Evolutionary conservation across 768 basidiomycete genomes (phyloP).

Genomic region (Postia placenta): DNA sequence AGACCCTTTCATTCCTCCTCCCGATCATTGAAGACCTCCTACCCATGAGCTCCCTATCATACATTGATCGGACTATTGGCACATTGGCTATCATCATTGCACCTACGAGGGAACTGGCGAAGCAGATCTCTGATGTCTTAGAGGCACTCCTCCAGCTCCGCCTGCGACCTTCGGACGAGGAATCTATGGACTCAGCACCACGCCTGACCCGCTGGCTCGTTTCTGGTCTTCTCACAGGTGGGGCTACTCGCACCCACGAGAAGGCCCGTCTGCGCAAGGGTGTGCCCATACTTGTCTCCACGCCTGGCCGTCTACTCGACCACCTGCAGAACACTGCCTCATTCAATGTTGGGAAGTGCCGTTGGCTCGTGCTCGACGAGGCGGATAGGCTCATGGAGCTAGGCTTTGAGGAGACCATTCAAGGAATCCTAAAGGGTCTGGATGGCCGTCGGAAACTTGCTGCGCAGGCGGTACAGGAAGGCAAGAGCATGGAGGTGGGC

Average conservation of each 20-base stretch:
- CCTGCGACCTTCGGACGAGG: constrained; percentile 52
- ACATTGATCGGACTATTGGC: constrained; percentile 91
- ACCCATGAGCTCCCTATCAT: constrained; percentile 82
- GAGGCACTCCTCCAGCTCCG: constrained; percentile 75
- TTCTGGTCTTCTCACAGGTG: constrained; percentile 88
- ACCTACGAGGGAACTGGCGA: constrained; percentile 92
- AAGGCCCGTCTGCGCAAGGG: constrained; percentile 95
- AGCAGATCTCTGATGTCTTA: constrained; percentile 95
- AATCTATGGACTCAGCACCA: constrained; percentile 32
- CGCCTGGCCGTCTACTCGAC: constrained; percentile 91
- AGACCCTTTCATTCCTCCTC: constrained; percentile 88
- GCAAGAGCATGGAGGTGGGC: constrained; percentile 66
- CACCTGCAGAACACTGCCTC: constrained; percentile 94
- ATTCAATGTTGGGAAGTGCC: constrained; percentile 88
- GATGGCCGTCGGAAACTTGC: constrained; percentile 81
- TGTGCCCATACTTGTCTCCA: constrained; percentile 90
- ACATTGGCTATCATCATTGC: constrained; percentile 93
- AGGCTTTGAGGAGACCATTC: constrained; percentile 94
- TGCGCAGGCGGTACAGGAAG: constrained; percentile 56
- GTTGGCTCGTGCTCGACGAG: constrained; percentile 96
- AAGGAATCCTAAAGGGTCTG: constrained; percentile 79
- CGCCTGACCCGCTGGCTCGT: constrained; percentile 87
- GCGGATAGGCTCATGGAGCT: constrained; percentile 97
- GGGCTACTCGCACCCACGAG: constrained; percentile 91
- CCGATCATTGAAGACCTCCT: constrained; percentile 94